Conservation (phyloP, 2,329 filamentous ascomycete species). For the Sporothrix protearum region DNA sequence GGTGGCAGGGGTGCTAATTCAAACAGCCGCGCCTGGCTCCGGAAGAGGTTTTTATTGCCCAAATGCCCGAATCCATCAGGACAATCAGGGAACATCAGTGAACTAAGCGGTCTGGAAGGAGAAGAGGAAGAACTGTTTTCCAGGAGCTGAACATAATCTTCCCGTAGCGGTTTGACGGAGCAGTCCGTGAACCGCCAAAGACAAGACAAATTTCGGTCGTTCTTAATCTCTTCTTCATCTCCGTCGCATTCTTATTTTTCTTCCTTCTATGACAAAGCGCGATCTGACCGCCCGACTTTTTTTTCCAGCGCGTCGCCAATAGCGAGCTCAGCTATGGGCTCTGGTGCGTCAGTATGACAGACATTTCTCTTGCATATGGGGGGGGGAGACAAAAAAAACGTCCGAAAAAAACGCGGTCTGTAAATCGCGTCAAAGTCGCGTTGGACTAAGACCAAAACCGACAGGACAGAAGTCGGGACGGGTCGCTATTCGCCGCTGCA, state of each 20-base stretch:
- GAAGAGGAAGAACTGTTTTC: neutral
- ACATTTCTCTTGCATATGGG: neutral
- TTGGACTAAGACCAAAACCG: slow-evolving; percentile 1
- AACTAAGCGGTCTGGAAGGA: neutral
- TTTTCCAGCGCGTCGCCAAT: neutral
- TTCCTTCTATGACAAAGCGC: neutral
- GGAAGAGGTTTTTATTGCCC: neutral
- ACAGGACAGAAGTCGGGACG: slow-evolving; percentile 12
- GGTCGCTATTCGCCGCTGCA: slow-evolving; percentile 15
- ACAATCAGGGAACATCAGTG: neutral
- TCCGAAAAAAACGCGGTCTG: slow-evolving; percentile 2
- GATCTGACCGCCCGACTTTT: neutral
- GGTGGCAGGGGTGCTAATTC: slow-evolving; percentile 16
- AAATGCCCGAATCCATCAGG: neutral
- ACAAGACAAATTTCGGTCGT: neutral
- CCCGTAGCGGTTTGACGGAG: slow-evolving; percentile 1
- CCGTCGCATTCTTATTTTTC: neutral
- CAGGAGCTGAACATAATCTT: slow-evolving; percentile 19
- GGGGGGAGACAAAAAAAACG: neutral
- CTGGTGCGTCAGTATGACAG: neutral
- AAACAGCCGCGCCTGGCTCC: slow-evolving; percentile 4
- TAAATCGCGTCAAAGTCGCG: slow-evolving; percentile 15
- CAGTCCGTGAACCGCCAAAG: neutral
- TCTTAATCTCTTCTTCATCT: neutral
- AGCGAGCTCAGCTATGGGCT: neutral